Percentiles rank a stretch among this genome's conserved stretches.
These are phyloP conservation scores for Pseudogymnoascus sp. DNA, from an alignment of 2,329 filamentous ascomycete species.

Conservation along the genomic window DNA sequence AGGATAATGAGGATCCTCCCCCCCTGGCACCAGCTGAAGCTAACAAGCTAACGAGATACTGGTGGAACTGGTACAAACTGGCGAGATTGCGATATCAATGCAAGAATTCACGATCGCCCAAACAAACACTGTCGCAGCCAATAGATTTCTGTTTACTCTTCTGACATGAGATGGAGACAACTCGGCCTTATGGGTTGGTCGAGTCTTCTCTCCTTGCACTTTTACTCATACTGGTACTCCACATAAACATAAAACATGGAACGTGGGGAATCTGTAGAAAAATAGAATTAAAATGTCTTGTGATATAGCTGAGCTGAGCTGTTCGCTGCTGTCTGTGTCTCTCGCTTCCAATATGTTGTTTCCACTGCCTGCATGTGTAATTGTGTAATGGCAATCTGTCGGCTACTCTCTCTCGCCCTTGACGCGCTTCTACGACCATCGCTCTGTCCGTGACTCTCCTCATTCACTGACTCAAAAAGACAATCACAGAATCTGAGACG, in stretches of 20 bases:
- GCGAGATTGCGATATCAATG: slow-evolving; percentile 9
- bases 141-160: slow-evolving; percentile 6
- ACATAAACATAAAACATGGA: slow-evolving; percentile 2
- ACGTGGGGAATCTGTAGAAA: slow-evolving; percentile 5
- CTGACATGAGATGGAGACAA: slow-evolving; percentile 5
- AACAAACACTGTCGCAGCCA: neutral
- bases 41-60: neutral
- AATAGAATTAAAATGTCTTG: slow-evolving; percentile 5
- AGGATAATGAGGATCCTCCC: neutral
- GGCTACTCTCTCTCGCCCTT: neutral
- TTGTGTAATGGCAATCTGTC: slow-evolving; percentile 5
- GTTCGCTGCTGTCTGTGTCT: neutral
- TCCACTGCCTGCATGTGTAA: neutral
- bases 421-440: slow-evolving; percentile 7
- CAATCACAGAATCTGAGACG: slow-evolving; percentile 4
- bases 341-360: slow-evolving; percentile 6
- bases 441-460: neutral
- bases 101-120: neutral
- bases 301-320: slow-evolving; percentile 1
- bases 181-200: neutral
- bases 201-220: neutral
- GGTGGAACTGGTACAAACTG: neutral
- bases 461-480: slow-evolving; percentile 3
- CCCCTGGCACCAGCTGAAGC: neutral
- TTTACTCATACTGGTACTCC: neutral